phyloP scores from a whole-genome alignment of 1,284 basidiomycete genomes.

The Cryptococcus maquisensis region DNA sequence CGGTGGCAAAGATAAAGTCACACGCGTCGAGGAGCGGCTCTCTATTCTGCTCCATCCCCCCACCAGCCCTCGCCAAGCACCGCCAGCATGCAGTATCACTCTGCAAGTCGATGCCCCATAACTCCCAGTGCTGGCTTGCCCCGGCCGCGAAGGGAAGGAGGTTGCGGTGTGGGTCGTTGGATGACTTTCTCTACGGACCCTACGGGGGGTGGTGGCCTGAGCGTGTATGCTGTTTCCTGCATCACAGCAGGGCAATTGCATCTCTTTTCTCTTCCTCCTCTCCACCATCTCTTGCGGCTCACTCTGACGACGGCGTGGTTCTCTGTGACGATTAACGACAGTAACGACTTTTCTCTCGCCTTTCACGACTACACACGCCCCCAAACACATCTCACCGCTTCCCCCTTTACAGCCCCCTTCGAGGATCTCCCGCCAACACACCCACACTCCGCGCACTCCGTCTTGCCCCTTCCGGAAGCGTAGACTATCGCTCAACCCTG shows the following conservation, averaged over 20 bases:
- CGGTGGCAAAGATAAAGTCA: too few species aligned
- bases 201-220: too few species aligned
- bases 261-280: not conserved
- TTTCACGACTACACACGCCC: not conserved
- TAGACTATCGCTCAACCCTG: slow-evolving; percentile 24
- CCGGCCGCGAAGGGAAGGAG: too few species aligned
- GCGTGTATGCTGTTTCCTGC: too few species aligned
- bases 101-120: too few species aligned
- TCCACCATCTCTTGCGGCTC: not conserved
- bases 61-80: too few species aligned
- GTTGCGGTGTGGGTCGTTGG: too few species aligned
- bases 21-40: too few species aligned
- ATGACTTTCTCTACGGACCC: too few species aligned
- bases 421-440: not conserved
- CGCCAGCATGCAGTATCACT: too few species aligned
- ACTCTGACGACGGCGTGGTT: not conserved
- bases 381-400: not conserved
- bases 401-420: not conserved
- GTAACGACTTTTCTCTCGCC: not conserved
- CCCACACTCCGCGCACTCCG: not conserved
- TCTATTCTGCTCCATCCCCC: slow-evolving; percentile 8
- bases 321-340: slow-evolving; percentile 3
- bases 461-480: slow-evolving; percentile 1
- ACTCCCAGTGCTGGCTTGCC: too few species aligned
- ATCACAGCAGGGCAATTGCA: not conserved